These are phyloP conservation scores for Rhododendron mucronatum DNA, from an alignment of 148 eudicot genomes.

Conservation along the genomic window DNA sequence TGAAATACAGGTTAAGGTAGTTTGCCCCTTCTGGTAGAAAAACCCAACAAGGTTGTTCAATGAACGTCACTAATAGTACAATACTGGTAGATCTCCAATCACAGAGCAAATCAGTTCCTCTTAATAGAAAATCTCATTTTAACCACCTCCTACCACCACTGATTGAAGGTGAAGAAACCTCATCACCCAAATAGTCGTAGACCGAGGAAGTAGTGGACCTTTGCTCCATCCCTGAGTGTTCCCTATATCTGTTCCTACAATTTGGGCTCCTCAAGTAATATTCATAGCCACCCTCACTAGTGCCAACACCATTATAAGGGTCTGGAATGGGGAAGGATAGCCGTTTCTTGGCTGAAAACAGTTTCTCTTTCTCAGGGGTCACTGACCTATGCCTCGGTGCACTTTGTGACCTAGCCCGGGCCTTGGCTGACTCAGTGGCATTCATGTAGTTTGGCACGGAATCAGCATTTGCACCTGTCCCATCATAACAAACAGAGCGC, in stretches of 20 bases:
- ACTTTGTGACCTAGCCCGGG: constrained; percentile 55
- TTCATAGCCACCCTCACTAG: neutral
- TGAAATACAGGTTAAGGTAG: neutral
- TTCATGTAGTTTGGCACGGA: constrained; percentile 71
- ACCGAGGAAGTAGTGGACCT: constrained; percentile 1
- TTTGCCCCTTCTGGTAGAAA: neutral
- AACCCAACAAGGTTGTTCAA: neutral
- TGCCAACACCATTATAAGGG: neutral
- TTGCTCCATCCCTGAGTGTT: neutral
- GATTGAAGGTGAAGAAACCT: constrained; percentile 28
- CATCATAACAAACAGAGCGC: constrained; percentile 6
- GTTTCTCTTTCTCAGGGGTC: constrained; percentile 41
- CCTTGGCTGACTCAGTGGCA: constrained; percentile 69
- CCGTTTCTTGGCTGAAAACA: constrained; percentile 44
- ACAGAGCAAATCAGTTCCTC: neutral
- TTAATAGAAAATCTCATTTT: neutral
- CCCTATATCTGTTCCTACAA: neutral
- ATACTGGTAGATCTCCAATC: neutral
- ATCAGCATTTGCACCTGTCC: constrained; percentile 7
- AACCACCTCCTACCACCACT: constrained; percentile 19
- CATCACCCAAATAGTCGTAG: constrained; percentile 11
- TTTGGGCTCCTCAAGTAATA: constrained; percentile 9
- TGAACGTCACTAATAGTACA: neutral
- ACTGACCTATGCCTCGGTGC: constrained; percentile 54
- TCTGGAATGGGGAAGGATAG: constrained; percentile 36